Base-by-base conservation (phyloP, 2,329 filamentous ascomycete genomes). In the Endothia cerciana region DNA sequence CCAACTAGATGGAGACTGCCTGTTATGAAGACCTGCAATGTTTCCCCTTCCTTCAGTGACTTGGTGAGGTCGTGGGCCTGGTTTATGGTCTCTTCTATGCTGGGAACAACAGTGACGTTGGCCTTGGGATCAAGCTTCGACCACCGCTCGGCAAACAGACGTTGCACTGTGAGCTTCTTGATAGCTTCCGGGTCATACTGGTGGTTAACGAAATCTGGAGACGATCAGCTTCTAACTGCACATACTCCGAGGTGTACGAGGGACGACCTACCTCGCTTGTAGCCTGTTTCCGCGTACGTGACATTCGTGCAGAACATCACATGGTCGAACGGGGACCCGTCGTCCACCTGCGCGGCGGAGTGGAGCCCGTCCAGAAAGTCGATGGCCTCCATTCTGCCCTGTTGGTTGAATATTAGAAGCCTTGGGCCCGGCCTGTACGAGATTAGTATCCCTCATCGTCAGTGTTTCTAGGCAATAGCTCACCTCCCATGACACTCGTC, bases 351-450 rank as follows among this genome's bases (percentile, higher is more conserved):
- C 28, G 75, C 74, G 10, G 74, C 72, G 4, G 78, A 75, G 66
- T 81, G 72, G 28, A 88, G 77, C 2, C 79, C 78, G 25, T 79
- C 77, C 15, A 89, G 79, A 60, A 89, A 86, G 63, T 82, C 77
- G 33, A 86, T 76, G 43, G 84, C 80, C 73, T 85, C 83, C 36
- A 78, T 75, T 63, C 85, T 83, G 55, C 84, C 86, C 74, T 89
- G 87, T 77, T 98, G 95, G 77, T 97, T 98, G 84, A 98, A 99
- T 63, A 98, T 89, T 59, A 99, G 81, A 49, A 84, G 77, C 57
- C 81, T 81, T 1, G 77, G 78, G 0, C 79, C 82, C 3, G 72
- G 49, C 30, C 77, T 79, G 56, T 15, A 13, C 11, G n/a, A 41
- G 36, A 11, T 28, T 41, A 45, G 38, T 17, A 41, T 19, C n/a